Percentiles rank a stretch among this genome's conserved stretches.
phyloP scores from a whole-genome alignment of 1,284 basidiomycete genomes.

The Apiotrichum mycotoxinovorans region DNA sequence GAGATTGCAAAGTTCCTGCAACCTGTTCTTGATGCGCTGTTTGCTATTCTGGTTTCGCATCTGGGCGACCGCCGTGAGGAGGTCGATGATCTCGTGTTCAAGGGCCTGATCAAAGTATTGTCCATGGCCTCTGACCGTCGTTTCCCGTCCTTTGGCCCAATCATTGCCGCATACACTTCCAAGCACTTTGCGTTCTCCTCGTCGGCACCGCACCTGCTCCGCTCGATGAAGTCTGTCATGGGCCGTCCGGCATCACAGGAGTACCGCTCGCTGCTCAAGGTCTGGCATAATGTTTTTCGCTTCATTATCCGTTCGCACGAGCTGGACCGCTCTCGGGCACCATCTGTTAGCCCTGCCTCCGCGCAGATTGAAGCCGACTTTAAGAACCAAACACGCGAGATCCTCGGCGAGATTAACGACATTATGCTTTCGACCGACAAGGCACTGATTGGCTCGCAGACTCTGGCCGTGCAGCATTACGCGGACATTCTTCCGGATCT shows the following conservation, averaged over 20 bases:
- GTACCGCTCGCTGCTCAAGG: slow-evolving; percentile 84
- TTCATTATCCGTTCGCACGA: slow-evolving; percentile 85
- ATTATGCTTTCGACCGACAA: slow-evolving; percentile 82
- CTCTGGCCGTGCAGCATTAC: slow-evolving; percentile 88
- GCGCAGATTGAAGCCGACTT: slow-evolving; percentile 82
- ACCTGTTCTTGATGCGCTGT: slow-evolving; percentile 88
- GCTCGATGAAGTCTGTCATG: slow-evolving; percentile 80
- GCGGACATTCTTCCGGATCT: slow-evolving; percentile 87
- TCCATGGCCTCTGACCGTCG: slow-evolving; percentile 87
- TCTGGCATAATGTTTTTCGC: slow-evolving; percentile 92
- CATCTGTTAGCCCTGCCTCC: slow-evolving; percentile 72
- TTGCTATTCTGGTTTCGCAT: slow-evolving; percentile 76
- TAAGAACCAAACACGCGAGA: slow-evolving; percentile 71
- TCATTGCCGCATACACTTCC: slow-evolving; percentile 89
- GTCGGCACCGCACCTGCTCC: slow-evolving; percentile 75
- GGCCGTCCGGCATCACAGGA: slow-evolving; percentile 69
- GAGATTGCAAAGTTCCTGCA: slow-evolving; percentile 93
- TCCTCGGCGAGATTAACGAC: slow-evolving; percentile 75
- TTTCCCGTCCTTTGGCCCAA: slow-evolving; percentile 93
- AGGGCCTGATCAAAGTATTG: slow-evolving; percentile 82
- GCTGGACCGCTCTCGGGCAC: slow-evolving; percentile 74
- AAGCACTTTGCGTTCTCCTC: slow-evolving; percentile 76
- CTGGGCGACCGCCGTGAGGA: slow-evolving; percentile 65
- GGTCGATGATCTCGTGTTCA: slow-evolving; percentile 83
- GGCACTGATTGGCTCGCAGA: slow-evolving; percentile 88